Percentiles rank a stretch among this genome's conserved stretches.
phyloP scores from a whole-genome alignment of 106 monocot species.

The Dendrobium officinale region DNA sequence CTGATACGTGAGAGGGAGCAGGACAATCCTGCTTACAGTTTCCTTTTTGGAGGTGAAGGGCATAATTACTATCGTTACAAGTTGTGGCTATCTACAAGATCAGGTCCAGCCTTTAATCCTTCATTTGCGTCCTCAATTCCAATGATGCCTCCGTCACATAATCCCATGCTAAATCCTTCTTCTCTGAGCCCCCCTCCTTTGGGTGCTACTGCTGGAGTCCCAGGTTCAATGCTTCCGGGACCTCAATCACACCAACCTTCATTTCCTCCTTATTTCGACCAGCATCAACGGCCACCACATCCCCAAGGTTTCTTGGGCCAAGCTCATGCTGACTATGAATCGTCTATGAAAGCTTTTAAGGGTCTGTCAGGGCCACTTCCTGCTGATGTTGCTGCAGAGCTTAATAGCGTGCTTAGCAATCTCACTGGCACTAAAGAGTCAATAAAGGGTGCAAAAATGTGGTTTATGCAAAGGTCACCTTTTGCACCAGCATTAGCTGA shows the following conservation, averaged over 20 bases:
- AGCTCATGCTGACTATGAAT: slow-evolving; percentile 43
- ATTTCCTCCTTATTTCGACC: slow-evolving; percentile 55
- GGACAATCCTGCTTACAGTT: slow-evolving; percentile 82
- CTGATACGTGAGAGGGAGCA: slow-evolving; percentile 94
- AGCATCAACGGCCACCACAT: slow-evolving; percentile 38
- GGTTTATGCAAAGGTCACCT: slow-evolving; percentile 93
- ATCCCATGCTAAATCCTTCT: slow-evolving; percentile 31
- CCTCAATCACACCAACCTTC: slow-evolving; percentile 43
- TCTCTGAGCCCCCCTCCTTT: slow-evolving; percentile 20
- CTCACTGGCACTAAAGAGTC: slow-evolving; percentile 90
- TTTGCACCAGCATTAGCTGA: slow-evolving; percentile 93
- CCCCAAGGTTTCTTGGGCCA: slow-evolving; percentile 40
- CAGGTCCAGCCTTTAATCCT: slow-evolving; percentile 36
- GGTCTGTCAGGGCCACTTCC: slow-evolving; percentile 78
- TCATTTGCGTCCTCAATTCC: slow-evolving; percentile 26
- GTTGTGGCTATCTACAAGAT: slow-evolving; percentile 47
- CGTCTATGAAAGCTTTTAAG: slow-evolving; percentile 45
- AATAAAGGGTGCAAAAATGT: slow-evolving; percentile 91
- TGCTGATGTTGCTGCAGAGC: slow-evolving; percentile 79
- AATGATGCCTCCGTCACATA: slow-evolving; percentile 27
- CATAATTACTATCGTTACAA: slow-evolving; percentile 80
- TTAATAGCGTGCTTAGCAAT: slow-evolving; percentile 47
- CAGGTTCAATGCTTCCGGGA: slow-evolving; percentile 31
- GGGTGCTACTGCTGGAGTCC: slow-evolving; percentile 19
- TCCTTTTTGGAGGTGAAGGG: slow-evolving; percentile 90